Percentiles rank a stretch among this genome's conserved stretches.
These are phyloP conservation scores for Monosporascus sp. DNA, from an alignment of 2,329 filamentous ascomycete species.

Conservation along the genomic window DNA sequence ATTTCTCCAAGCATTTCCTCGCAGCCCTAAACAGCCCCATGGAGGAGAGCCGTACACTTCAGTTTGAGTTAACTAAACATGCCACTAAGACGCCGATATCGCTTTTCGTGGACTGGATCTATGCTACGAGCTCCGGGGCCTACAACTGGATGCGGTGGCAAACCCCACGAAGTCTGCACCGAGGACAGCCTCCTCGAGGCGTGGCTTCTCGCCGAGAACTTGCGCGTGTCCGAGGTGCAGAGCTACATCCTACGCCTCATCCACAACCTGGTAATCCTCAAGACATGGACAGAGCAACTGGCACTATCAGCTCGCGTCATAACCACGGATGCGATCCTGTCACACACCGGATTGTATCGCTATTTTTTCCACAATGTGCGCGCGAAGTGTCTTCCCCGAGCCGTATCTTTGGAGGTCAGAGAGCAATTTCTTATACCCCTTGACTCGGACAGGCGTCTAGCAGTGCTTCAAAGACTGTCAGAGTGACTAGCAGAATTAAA, in stretches of 20 bases:
- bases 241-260: not conserved
- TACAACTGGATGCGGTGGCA: not conserved
- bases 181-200: not conserved
- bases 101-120: slow-evolving; percentile 1
- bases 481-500: too few relatives aligned
- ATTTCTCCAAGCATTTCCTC: slow-evolving; percentile 2
- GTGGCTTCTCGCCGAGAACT: not conserved
- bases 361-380: too few relatives aligned
- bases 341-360: too few relatives aligned
- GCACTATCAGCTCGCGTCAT: too few relatives aligned
- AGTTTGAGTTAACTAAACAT: not conserved
- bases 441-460: too few relatives aligned
- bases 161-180: not conserved
- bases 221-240: not conserved
- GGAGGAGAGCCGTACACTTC: not conserved
- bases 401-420: too few relatives aligned
- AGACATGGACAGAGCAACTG: too few relatives aligned
- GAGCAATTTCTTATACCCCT: too few relatives aligned
- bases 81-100: not conserved
- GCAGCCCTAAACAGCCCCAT: slow-evolving; percentile 1
- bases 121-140: not conserved
- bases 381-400: too few relatives aligned
- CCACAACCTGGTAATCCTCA: too few relatives aligned
- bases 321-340: too few relatives aligned
- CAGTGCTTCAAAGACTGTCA: too few relatives aligned